phyloP scores from a whole-genome alignment of 495 filamentous ascomycete species.

The Evernia prunastri region DNA sequence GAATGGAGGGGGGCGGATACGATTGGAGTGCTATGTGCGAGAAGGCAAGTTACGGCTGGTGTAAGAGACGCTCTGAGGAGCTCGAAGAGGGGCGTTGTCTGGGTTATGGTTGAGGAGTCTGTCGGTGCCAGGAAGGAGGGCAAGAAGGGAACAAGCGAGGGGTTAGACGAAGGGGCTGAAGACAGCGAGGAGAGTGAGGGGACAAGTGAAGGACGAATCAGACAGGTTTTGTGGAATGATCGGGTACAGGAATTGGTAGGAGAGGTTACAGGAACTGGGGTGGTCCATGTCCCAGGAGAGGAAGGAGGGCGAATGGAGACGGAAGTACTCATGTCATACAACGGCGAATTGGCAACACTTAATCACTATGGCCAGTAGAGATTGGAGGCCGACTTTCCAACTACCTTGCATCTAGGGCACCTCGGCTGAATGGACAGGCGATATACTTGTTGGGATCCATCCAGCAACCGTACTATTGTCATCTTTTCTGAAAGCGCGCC shows the following conservation, averaged over 20 bases:
- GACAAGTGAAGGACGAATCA: constrained; percentile 13
- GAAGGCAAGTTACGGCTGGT: constrained; percentile 49
- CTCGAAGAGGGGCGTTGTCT: constrained; percentile 60
- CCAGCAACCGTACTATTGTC: background rate
- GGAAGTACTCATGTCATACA: constrained; percentile 21
- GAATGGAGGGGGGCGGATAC: constrained; percentile 57
- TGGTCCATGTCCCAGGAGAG: constrained; percentile 37
- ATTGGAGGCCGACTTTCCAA: background rate
- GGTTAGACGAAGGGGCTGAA: background rate
- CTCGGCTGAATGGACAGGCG: background rate
- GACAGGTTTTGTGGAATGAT: constrained; percentile 66
- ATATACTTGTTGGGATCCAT: background rate
- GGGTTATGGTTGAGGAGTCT: constrained; percentile 39
- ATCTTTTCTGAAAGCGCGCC: background rate
- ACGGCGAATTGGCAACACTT: constrained; percentile 22
- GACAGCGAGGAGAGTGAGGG: background rate
- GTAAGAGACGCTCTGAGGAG: constrained; percentile 60
- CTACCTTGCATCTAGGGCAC: background rate
- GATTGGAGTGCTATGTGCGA: constrained; percentile 55
- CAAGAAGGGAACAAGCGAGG: constrained; percentile 42
- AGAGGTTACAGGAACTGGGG: constrained; percentile 54
- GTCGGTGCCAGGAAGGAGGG: constrained; percentile 42
- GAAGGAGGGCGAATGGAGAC: constrained; percentile 17
- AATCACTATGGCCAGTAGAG: background rate
- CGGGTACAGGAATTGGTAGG: constrained; percentile 57